Evolutionary conservation across 176 grass and related monocot genomes (phyloP).

Genomic region (Rhynchospora breviuscula): DNA sequence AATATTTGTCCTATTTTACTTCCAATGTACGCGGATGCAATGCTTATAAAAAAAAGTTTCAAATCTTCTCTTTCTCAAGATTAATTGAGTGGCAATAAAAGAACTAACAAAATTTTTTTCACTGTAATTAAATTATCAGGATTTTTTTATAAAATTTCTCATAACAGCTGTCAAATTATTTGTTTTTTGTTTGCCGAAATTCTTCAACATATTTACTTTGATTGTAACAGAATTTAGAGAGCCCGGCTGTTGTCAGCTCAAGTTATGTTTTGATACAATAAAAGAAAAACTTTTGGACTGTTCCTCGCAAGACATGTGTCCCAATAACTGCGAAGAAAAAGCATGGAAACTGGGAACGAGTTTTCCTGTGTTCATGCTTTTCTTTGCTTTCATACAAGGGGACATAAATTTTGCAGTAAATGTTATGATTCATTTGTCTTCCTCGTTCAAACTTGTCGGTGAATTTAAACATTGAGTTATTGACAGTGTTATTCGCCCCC

Average conservation of each 20-base stretch:
- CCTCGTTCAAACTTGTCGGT: neutral
- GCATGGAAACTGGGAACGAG: neutral
- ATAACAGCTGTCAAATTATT: no score
- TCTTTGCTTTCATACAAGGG: constrained; percentile 1
- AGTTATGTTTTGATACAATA: neutral
- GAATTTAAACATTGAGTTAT: neutral
- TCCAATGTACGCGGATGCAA: no score
- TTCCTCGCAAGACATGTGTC: neutral
- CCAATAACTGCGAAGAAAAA: neutral
- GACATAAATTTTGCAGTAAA: constrained; percentile 5
- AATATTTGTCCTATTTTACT: no score
- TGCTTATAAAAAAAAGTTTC: no score
- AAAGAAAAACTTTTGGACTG: neutral
- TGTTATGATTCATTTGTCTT: neutral
- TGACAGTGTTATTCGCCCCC: neutral
- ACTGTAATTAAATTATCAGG: no score
- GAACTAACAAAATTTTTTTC: no score
- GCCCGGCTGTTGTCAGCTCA: neutral
- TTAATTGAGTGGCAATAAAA: no score
- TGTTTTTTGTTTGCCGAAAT: no score
- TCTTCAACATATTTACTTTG: no score
- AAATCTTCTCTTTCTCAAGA: no score
- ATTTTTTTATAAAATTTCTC: no score
- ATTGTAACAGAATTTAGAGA: no score
- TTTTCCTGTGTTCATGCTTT: neutral